Percentiles rank a stretch among this genome's conserved stretches.
These are phyloP conservation scores for Haplosporangium sp. DNA, from an alignment of 371 early-diverging fungal species.

Conservation along the genomic window DNA sequence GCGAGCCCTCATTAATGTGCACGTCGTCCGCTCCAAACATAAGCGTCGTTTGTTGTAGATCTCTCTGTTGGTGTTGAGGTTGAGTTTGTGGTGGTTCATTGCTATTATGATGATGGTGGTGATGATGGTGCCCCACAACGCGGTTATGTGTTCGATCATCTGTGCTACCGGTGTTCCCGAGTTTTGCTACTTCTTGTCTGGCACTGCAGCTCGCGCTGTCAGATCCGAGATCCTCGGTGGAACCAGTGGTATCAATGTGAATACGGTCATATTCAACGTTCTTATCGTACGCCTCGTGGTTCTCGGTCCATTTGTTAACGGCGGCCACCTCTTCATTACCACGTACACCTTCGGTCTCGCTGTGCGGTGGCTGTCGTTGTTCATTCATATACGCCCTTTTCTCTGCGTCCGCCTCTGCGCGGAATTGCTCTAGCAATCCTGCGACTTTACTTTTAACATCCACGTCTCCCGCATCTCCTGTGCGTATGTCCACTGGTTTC, in stretches of 20 bases:
- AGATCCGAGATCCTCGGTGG: background rate
- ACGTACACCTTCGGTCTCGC: background rate
- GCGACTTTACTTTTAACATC: background rate
- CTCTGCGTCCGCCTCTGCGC: background rate
- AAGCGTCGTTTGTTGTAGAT: background rate
- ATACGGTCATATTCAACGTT: background rate
- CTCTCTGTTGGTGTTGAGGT: background rate
- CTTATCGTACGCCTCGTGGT: constrained; percentile 19
- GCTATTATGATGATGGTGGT: constrained; percentile 25
- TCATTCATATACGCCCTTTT: background rate
- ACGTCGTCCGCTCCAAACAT: background rate
- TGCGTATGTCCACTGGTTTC: too few species aligned
- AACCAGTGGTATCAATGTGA: background rate
- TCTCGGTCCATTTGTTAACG: constrained; percentile 37
- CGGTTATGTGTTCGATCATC: constrained; percentile 2
- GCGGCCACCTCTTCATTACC: background rate
- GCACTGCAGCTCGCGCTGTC: too few species aligned
- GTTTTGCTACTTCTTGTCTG: background rate
- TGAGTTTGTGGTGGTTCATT: background rate
- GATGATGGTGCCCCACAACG: constrained; percentile 12
- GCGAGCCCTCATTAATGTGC: background rate
- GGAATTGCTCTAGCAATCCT: constrained; percentile 5
- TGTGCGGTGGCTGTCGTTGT: background rate
- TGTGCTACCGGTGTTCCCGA: background rate
- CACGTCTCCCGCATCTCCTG: too few species aligned